phyloP scores from a whole-genome alignment of 1,139 yeast genomes.

The Taphrina communis region DNA sequence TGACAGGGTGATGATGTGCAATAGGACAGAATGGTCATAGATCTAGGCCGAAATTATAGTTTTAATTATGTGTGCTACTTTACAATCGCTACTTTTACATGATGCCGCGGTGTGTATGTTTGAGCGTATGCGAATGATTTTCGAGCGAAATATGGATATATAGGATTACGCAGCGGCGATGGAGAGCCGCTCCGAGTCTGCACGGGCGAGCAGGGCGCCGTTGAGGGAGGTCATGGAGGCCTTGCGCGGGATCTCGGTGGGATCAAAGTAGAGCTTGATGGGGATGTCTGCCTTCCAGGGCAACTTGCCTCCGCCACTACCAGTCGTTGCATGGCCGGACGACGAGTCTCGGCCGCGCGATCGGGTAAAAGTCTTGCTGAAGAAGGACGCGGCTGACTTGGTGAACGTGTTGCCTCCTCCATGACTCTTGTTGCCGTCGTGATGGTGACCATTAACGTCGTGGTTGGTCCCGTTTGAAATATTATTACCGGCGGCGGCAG shows the following conservation, averaged over 20 bases:
- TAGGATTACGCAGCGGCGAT: neutral
- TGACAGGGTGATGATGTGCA: too few relatives aligned
- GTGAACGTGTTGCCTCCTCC: neutral
- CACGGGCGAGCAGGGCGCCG: neutral
- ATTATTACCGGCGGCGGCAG: neutral
- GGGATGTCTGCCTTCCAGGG: constrained; percentile 38
- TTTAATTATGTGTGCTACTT: neutral
- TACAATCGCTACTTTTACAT: neutral
- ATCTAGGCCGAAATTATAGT: neutral
- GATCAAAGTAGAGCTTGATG: constrained; percentile 28
- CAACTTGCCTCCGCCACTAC: neutral
- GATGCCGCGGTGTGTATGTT: neutral
- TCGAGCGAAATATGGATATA: neutral
- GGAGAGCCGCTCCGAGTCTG: neutral
- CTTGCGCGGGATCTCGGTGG: constrained; percentile 15
- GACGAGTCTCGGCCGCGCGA: too few relatives aligned
- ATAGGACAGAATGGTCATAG: too few relatives aligned
- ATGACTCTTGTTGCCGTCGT: neutral
- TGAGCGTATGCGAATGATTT: neutral
- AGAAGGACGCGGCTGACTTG: constrained; percentile 22
- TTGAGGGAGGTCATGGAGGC: constrained; percentile 48
- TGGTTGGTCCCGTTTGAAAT: too few relatives aligned
- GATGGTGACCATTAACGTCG: neutral
- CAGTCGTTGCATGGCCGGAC: too few relatives aligned
- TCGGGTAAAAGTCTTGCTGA: constrained; percentile 14